Base-by-base conservation (phyloP, 352 stramenopile genomes). In the Phytophthora chlamydospora region DNA sequence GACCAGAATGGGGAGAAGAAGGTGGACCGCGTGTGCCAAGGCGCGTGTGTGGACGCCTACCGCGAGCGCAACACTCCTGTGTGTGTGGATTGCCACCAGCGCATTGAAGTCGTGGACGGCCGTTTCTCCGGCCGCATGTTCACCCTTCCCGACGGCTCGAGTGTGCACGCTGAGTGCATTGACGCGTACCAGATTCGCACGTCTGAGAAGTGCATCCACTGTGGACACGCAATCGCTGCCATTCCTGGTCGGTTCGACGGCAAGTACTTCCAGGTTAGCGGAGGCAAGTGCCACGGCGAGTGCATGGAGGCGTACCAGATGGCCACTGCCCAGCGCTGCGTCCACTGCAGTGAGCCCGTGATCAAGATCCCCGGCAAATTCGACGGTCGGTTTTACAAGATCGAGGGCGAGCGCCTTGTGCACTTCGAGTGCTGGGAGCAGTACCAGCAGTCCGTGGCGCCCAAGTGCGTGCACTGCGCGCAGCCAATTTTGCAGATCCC, bases 401-500 rank as follows among this genome's bases (percentile, higher is more conserved):
- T 93, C 48, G 73, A 88, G 34, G 71, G 63, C 6, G 77, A 82
- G 6, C 59, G 77, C 44, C 71, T 90, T 41, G 86, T 95, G 44
- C 86, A 95, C 62, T 93, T 93, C 39, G 86, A 95, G 65, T 95
- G 86, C 66, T 95, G 86, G 86, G 83, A 93, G 43, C 73, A 67
- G 42, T 95, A 93, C 51, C 86, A 95, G 64, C 62, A 73, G 48
- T 68, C 78, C 0, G 84, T 83, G 13, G 73, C 86, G n/a, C 78
- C 84, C 21, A 88, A 91, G 53, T 95, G 86, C 46, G 80, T 91
- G 29, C 86, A 95, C 65, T 95, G 86, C 49, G 53, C 58, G 16
- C 68, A 91, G 56, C 68, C 86, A 39, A 88, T 95, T 55, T 68
- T 91, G 46, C 77, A 91, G 50, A 86, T 91, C 49, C 76, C 75